Conservation (phyloP, 495 filamentous ascomycete genomes). For the Jackrogersella minutella region DNA sequence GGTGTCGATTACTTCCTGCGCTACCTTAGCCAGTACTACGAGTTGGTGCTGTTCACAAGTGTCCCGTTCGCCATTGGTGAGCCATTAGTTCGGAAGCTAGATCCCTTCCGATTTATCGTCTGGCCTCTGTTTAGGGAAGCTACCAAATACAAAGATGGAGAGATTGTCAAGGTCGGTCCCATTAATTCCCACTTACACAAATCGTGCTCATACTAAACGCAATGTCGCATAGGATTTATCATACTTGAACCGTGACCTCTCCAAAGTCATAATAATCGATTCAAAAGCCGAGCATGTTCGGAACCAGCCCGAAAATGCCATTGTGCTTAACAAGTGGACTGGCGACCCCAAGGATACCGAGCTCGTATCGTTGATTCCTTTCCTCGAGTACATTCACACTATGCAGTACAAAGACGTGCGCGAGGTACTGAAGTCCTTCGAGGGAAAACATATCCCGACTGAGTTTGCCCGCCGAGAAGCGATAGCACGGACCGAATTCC, state of each 20-base stretch:
- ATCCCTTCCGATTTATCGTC: conserved; percentile 95
- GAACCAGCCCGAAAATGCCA: conserved; percentile 90
- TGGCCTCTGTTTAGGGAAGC: conserved; percentile 96
- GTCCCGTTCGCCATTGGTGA: conserved; percentile 82
- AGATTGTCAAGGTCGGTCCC: conserved; percentile 89
- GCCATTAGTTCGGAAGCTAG: conserved; percentile 88
- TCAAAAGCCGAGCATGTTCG: conserved; percentile 81
- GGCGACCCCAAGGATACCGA: conserved; percentile 83
- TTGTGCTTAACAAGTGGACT: conserved; percentile 88
- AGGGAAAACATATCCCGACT: conserved; percentile 81
- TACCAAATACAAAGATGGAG: conserved; percentile 91
- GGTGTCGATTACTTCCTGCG: conserved; percentile 97
- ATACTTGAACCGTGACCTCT: conserved; percentile 93
- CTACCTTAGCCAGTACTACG: conserved; percentile 96
- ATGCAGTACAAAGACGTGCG: conserved; percentile 89
- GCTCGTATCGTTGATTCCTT: conserved; percentile 87
- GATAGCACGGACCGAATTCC: conserved; percentile 77
- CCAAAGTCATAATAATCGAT: conserved; percentile 92
- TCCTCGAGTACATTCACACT: conserved; percentile 95
- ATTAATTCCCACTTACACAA: neutral
- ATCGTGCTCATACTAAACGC: neutral
- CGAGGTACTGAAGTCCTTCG: conserved; percentile 83
- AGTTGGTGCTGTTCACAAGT: conserved; percentile 93
- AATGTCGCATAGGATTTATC: conserved; percentile 75
- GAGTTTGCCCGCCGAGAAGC: conserved; percentile 93